Conservation (phyloP, 164 flowering plant species). For the Hamamelis virginiana region DNA sequence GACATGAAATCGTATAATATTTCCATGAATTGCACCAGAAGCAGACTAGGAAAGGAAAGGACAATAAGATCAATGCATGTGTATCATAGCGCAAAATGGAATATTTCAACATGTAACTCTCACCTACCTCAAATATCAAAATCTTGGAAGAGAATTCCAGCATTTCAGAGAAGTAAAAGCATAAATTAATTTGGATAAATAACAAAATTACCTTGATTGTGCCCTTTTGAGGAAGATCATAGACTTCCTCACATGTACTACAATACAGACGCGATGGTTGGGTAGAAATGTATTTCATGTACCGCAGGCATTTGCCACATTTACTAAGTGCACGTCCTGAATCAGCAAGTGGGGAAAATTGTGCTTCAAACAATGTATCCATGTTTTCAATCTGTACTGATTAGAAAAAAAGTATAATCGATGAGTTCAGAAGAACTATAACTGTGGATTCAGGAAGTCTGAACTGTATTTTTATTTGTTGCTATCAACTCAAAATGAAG, state of each 20-base stretch:
- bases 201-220: slow-evolving; percentile 62
- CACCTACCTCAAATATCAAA: background rate
- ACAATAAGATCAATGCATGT: too few species aligned
- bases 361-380: slow-evolving; percentile 97
- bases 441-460: too few species aligned
- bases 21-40: too few species aligned
- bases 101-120: background rate
- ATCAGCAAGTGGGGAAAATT: slow-evolving; percentile 86
- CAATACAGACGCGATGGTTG: slow-evolving; percentile 85
- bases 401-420: background rate
- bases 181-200: background rate
- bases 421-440: background rate
- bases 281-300: slow-evolving; percentile 81
- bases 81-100: too few species aligned
- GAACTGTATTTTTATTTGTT: too few species aligned
- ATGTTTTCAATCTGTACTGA: slow-evolving; percentile 77
- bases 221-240: slow-evolving; percentile 90
- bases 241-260: slow-evolving; percentile 89
- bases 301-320: slow-evolving; percentile 92
- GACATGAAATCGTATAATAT: too few species aligned
- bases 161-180: background rate
- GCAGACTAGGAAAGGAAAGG: too few species aligned
- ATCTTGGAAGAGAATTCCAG: background rate
- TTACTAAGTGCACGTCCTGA: slow-evolving; percentile 89
- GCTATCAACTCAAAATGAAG: too few species aligned